Evolutionary conservation across 2,329 filamentous ascomycete species (phyloP), one percentile per base, ranked within the genome.

Genomic region (Monosporascus cannonballus): DNA sequence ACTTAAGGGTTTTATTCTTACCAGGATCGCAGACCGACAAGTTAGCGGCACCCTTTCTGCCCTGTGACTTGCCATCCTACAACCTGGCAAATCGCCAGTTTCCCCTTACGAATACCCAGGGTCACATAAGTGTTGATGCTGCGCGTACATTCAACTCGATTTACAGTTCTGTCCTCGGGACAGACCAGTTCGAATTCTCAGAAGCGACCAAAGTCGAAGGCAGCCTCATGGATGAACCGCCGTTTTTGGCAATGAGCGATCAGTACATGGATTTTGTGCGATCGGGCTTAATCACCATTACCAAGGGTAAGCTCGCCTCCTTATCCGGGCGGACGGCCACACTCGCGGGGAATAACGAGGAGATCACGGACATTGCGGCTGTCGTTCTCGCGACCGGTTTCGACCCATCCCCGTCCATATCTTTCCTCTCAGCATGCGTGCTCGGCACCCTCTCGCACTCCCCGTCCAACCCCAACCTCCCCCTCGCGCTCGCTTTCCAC

Each of bases 351-450:
- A 54, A 54, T 0, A 55, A 62, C 11, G 59, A 67, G 3, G 59
- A 64, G 27, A 66, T 90, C 3, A 64, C 77, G 0, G 72, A 86
- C 48, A 70, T 92, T 30, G 81, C 79, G 0, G 86, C 84, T 0
- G 76, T 94, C 11, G 75, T 95, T 2, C 76, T 90, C 18, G 89
- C 89, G 0, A 93, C 88, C 0, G 90, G 90, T 1, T 95, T 89
- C 64, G 80, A 84, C 5, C 78, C 87, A 0, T 76, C 80, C 1
- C 70, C 78, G 0, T 84, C 85, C 0, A 68, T 94, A 9, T 77
- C 79, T 5, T 90, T 86, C 57, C 74, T 95, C 0, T 78, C 85
- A 0, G 49, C 71, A 0, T 68, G 79, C 0, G 71, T 89, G 4
- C 77, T 84, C 37, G 59, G 76, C 3, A 72, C 70, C 0, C 73